These are phyloP conservation scores for Leishmania major DNA, from an alignment of 208 protist genomes.

Conservation along the genomic window DNA sequence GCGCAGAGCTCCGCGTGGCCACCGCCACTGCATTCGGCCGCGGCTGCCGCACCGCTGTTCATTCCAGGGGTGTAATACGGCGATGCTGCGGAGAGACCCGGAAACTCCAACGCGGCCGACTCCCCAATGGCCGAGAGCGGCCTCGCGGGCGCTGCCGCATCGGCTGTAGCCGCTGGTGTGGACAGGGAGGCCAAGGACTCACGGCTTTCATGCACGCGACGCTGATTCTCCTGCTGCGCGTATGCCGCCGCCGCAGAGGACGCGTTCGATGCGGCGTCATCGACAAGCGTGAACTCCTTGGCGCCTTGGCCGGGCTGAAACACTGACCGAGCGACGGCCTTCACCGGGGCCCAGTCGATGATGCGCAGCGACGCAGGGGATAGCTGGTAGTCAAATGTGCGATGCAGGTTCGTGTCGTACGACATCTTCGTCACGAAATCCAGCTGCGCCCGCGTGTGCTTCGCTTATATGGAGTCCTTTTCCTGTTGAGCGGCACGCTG, in stretches of 20 bases:
- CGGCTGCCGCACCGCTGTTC: not conserved
- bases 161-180: not conserved
- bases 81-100: slow-evolving; percentile 1
- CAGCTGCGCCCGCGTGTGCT: not conserved
- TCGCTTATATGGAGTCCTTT: not conserved
- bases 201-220: not conserved
- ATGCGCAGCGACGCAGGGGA: slow-evolving; percentile 53
- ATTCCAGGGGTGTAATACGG: slow-evolving; percentile 13
- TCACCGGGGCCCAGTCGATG: slow-evolving; percentile 67
- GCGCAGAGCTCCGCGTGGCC: not conserved
- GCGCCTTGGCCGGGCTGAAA: slow-evolving; percentile 13
- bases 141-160: not conserved
- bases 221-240: slow-evolving; percentile 18
- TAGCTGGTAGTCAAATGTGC: slow-evolving; percentile 81
- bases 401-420: slow-evolving; percentile 63
- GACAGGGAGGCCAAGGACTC: not conserved
- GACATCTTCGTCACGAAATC: slow-evolving; percentile 27
- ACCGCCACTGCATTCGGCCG: not conserved
- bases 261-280: slow-evolving; percentile 12
- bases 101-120: not conserved
- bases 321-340: slow-evolving; percentile 27
- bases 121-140: slow-evolving; percentile 1
- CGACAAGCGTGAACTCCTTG: slow-evolving; percentile 11
- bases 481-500: not conserved
- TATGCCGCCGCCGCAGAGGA: slow-evolving; percentile 8